A percentile compares a stretch with the other conserved stretches of the same genome.
Conservation (phyloP, 768 basidiomycete species). For the Tulasnella sp. region DNA sequence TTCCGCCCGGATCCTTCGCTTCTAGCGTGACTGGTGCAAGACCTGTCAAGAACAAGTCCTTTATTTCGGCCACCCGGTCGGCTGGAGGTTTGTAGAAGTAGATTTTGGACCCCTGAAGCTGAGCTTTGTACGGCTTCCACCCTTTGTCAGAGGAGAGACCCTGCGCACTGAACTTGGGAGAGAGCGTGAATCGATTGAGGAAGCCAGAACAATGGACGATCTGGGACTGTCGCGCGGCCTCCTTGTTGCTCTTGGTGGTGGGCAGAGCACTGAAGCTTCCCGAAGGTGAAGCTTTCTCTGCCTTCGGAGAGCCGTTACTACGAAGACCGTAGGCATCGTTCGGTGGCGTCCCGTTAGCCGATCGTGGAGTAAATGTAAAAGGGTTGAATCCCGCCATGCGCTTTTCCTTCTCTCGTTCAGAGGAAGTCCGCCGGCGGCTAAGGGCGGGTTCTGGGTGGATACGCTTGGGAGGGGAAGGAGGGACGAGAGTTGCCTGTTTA, state of each 20-base stretch:
- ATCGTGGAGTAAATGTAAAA: not conserved
- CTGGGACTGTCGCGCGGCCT: constrained; percentile 39
- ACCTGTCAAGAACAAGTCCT: constrained; percentile 59
- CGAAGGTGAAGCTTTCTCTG: not conserved
- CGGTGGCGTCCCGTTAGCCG: too few relatives aligned
- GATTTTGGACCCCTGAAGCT: constrained; percentile 72
- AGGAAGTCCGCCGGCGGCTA: not conserved
- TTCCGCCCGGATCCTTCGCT: constrained; percentile 35
- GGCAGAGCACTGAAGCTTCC: not conserved
- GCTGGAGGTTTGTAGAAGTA: constrained; percentile 77
- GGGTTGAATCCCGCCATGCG: not conserved
- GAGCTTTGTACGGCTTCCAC: constrained; percentile 80
- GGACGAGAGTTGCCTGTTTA: not conserved
- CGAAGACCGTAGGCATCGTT: too few relatives aligned
- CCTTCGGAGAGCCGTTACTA: not conserved
- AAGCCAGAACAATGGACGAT: constrained; percentile 65
- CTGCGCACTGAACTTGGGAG: constrained; percentile 25
- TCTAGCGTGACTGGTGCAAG: constrained; percentile 31
- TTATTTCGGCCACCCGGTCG: constrained; percentile 50
- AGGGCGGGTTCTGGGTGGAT: not conserved
- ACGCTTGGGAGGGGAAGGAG: not conserved
- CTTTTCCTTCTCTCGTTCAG: constrained; percentile 6
- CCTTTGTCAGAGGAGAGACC: constrained; percentile 39
- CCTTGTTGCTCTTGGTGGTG: too few relatives aligned
- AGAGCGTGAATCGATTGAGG: constrained; percentile 46